These are phyloP conservation scores for Talaromyces proteolyticus DNA, from an alignment of 495 filamentous ascomycete genomes.

Conservation along the genomic window DNA sequence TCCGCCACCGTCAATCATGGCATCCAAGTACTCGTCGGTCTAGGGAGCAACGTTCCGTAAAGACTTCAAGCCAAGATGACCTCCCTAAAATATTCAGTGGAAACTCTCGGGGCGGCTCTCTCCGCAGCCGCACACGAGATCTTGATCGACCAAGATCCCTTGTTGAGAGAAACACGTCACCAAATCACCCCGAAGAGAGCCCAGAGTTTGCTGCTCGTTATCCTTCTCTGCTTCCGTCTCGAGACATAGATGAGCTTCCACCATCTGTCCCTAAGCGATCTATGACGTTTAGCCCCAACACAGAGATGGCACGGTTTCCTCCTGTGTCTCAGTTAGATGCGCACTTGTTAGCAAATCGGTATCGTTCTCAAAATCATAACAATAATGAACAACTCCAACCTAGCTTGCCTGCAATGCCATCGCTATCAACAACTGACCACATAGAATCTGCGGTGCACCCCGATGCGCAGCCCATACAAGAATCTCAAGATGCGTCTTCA, in stretches of 20 bases:
- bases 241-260: slow-evolving; percentile 1
- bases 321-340: slow-evolving; percentile 41
- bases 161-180: neutral
- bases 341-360: slow-evolving; percentile 25
- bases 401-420: neutral
- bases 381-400: neutral
- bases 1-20: slow-evolving; percentile 4
- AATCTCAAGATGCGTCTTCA: neutral
- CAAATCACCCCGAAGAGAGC: slow-evolving; percentile 5
- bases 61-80: neutral
- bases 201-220: slow-evolving; percentile 20
- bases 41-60: neutral
- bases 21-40: neutral
- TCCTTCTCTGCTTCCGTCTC: slow-evolving; percentile 20
- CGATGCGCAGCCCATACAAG: neutral
- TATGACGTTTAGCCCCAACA: slow-evolving; percentile 14
- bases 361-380: neutral
- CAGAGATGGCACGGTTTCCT: slow-evolving; percentile 32
- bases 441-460: neutral
- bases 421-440: neutral
- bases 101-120: neutral
- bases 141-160: neutral
- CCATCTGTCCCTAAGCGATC: slow-evolving; percentile 8
- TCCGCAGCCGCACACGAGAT: neutral
- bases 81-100: slow-evolving; percentile 3